Conservation (phyloP, 2,329 filamentous ascomycete species). For the Sodiomyces alkalinus region DNA sequence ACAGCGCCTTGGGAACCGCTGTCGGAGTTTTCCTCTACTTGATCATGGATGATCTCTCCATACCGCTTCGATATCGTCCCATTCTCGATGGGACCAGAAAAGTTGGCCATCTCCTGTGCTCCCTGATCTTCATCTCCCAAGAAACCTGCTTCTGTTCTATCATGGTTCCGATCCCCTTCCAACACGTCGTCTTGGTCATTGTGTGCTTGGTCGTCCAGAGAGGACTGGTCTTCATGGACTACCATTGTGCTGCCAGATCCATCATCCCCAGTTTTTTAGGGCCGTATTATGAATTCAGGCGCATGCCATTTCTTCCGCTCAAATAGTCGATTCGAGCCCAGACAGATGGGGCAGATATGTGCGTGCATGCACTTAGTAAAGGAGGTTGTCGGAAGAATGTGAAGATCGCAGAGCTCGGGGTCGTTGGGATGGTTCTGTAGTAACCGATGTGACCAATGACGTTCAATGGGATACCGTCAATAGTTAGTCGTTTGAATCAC, state of each 20-base stretch:
- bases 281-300: slow-evolving; percentile 8
- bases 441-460: too few relatives aligned
- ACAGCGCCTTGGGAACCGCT: slow-evolving; percentile 37
- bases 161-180: slow-evolving; percentile 18
- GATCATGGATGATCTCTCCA: slow-evolving; percentile 26
- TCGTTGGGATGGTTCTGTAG: too few relatives aligned
- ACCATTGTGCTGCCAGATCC: slow-evolving; percentile 28
- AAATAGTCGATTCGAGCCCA: too few relatives aligned
- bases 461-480: too few relatives aligned
- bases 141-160: slow-evolving; percentile 19
- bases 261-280: slow-evolving; percentile 14
- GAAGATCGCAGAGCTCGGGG: too few relatives aligned
- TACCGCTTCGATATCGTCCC: slow-evolving; percentile 26
- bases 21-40: slow-evolving; percentile 31
- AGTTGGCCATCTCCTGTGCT: slow-evolving; percentile 10
- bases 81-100: slow-evolving; percentile 14
- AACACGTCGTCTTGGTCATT: slow-evolving; percentile 28
- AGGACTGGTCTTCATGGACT: slow-evolving; percentile 30
- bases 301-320: slow-evolving; percentile 4
- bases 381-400: too few relatives aligned
- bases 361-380: too few relatives aligned
- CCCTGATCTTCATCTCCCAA: slow-evolving; percentile 18
- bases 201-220: slow-evolving; percentile 20
- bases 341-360: too few relatives aligned
- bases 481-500: too few relatives aligned